phyloP scores from a whole-genome alignment of 495 filamentous ascomycete species.

The Penicillium robsamsonii region DNA sequence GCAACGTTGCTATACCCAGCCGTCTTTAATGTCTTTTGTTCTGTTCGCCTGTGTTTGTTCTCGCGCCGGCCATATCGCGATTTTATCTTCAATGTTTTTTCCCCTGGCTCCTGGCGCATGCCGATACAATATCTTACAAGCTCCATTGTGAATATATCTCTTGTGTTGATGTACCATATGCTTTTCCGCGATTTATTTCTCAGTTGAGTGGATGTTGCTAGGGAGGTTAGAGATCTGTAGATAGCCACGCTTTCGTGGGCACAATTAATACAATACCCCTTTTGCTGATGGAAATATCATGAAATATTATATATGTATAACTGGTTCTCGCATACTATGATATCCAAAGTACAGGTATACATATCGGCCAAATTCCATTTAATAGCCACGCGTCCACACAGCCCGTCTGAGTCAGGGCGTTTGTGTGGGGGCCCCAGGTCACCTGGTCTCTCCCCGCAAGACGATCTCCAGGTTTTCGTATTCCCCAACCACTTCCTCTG shows the following conservation, averaged over 20 bases:
- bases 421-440: constrained; percentile 27
- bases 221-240: constrained; percentile 26
- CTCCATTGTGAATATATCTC: constrained; percentile 15
- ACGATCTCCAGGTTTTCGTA: constrained; percentile 27
- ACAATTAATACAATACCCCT: constrained; percentile 18
- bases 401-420: neutral
- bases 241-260: constrained; percentile 33
- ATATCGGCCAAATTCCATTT: neutral
- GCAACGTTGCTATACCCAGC: constrained; percentile 35
- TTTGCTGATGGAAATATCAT: constrained; percentile 1
- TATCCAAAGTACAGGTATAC: no score
- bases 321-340: no score
- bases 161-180: constrained; percentile 26
- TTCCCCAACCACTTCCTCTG: constrained; percentile 10
- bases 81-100: neutral
- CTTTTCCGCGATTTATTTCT: constrained; percentile 12
- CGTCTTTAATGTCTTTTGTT: constrained; percentile 35
- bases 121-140: neutral
- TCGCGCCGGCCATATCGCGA: constrained; percentile 22
- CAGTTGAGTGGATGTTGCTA: constrained; percentile 13
- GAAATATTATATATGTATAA: neutral
- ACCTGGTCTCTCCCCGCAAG: constrained; percentile 29
- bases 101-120: neutral
- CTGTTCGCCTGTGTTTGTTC: constrained; percentile 17
- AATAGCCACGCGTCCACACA: neutral